Evolutionary conservation across 2,329 filamentous ascomycete species (phyloP).

Genomic region (Neonectria neomacrospora): DNA sequence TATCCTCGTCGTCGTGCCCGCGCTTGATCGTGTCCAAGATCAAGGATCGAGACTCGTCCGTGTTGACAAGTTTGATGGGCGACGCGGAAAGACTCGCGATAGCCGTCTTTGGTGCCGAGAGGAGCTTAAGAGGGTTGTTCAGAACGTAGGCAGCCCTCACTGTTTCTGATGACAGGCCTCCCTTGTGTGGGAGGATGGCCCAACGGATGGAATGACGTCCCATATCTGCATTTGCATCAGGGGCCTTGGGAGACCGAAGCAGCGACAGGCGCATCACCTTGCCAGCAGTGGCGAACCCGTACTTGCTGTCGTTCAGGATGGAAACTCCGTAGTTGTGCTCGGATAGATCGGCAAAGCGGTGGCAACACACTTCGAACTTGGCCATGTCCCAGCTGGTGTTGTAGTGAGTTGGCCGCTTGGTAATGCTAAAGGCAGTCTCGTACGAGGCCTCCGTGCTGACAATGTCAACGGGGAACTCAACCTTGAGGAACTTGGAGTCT

Average conservation of each 20-base stretch:
- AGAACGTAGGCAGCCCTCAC: slow-evolving; percentile 89
- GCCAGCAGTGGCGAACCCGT: slow-evolving; percentile 91
- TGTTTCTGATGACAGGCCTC: slow-evolving; percentile 76
- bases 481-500: slow-evolving; percentile 97
- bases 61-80: slow-evolving; percentile 75
- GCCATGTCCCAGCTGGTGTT: slow-evolving; percentile 98
- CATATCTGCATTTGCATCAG: slow-evolving; percentile 95
- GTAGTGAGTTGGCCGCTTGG: slow-evolving; percentile 93
- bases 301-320: slow-evolving; percentile 95
- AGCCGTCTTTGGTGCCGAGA: slow-evolving; percentile 45
- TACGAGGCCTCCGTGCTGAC: slow-evolving; percentile 93
- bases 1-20: slow-evolving; percentile 86
- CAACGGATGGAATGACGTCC: slow-evolving; percentile 87
- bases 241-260: slow-evolving; percentile 88
- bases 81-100: slow-evolving; percentile 44
- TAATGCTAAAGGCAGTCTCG: slow-evolving; percentile 92
- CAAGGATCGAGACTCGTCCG: slow-evolving; percentile 66
- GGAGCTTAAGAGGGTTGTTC: slow-evolving; percentile 77
- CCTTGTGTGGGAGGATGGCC: slow-evolving; percentile 87
- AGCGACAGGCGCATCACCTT: slow-evolving; percentile 91
- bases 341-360: slow-evolving; percentile 92
- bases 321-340: slow-evolving; percentile 91
- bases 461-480: slow-evolving; percentile 95
- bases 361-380: slow-evolving; percentile 96
- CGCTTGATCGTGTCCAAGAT: slow-evolving; percentile 92